Base-by-base conservation (phyloP, 2,329 filamentous ascomycete genomes). In the Rhynchosporium graminicola region DNA sequence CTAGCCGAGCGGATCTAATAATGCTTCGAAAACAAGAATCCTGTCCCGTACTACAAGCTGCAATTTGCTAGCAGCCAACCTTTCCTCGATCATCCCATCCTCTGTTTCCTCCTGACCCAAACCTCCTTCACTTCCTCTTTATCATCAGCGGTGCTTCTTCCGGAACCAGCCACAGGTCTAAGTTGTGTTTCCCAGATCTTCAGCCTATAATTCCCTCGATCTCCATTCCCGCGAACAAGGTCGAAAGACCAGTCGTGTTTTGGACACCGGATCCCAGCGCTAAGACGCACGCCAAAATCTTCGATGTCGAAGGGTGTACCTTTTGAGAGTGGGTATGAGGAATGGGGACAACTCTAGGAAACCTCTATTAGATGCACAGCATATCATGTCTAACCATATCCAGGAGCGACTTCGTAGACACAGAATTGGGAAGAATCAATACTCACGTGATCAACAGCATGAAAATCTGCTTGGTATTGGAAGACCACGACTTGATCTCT, bases 241-340 rank as follows among this genome's bases (percentile, higher is more conserved):
- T 91, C 88, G 73, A 90, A 91, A 0, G 86, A 87, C 88, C 88
- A 91, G 4, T 79, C 83, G 65, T 90, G 87, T 65, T 89, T 89
- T 0, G 87, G 86, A 72, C 88, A 91, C 0, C 80, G 82, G 3
- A 91, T 76, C 0, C 87, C 88, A 0, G 84, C 80, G 60, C 85
- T 87, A 6, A 88, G 73, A 4, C 81, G 78, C 2, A 88, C 76
- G 0, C 88, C 87, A 71, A 90, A 91, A 64, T 91, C 88, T 67
- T 91, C 88, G 68, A 91, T 90, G 59, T 91, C 88, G 62, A 89
- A 90, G 0, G 86, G 78, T 0, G 75, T 81, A 0, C 85, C 87
- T 48, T 83, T 80, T 0, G 86, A 88, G 1, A 91, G 79, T 0
- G 88, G 87, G 62, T 83, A 90, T 0, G 86, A 82, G 1, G 83